Conservation (phyloP, 176 grass and related monocot genomes). For the Juncus inflexus region DNA sequence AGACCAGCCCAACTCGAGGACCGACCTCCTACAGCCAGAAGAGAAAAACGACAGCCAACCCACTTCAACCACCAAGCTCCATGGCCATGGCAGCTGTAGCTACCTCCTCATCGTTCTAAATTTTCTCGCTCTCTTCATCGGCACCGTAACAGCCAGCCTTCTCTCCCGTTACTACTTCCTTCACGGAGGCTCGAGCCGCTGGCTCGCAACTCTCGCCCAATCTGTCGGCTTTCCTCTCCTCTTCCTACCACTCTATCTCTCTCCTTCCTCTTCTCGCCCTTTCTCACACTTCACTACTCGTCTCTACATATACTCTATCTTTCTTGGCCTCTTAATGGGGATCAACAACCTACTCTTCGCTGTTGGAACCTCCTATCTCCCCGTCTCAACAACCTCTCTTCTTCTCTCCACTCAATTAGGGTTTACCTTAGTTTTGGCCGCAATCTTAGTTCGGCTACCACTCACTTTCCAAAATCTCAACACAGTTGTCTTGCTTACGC, state of each 20-base stretch:
- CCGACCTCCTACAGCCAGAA: constrained; percentile 11
- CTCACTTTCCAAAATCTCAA: constrained; percentile 85
- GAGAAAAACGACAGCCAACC: not conserved
- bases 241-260: constrained; percentile 52
- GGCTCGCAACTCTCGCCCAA: constrained; percentile 90
- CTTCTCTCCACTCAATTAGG: constrained; percentile 86
- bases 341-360: constrained; percentile 89
- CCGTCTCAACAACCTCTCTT: constrained; percentile 86
- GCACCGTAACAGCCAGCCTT: constrained; percentile 65
- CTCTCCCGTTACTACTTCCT: constrained; percentile 88
- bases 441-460: constrained; percentile 67
- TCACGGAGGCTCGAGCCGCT: constrained; percentile 63
- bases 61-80: not conserved
- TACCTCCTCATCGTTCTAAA: constrained; percentile 28
- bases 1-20: constrained; percentile 19
- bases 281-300: constrained; percentile 46
- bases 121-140: constrained; percentile 62
- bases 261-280: constrained; percentile 30
- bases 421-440: constrained; percentile 76
- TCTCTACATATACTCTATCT: constrained; percentile 40
- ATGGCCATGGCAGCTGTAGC: not conserved
- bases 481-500: constrained; percentile 75
- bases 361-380: constrained; percentile 74
- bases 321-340: constrained; percentile 79
- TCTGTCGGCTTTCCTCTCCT: constrained; percentile 80